A percentile compares a stretch with the other conserved stretches of the same genome.
These are phyloP conservation scores for Neonothopanus nambi DNA, from an alignment of 1,284 basidiomycete species.

Conservation along the genomic window DNA sequence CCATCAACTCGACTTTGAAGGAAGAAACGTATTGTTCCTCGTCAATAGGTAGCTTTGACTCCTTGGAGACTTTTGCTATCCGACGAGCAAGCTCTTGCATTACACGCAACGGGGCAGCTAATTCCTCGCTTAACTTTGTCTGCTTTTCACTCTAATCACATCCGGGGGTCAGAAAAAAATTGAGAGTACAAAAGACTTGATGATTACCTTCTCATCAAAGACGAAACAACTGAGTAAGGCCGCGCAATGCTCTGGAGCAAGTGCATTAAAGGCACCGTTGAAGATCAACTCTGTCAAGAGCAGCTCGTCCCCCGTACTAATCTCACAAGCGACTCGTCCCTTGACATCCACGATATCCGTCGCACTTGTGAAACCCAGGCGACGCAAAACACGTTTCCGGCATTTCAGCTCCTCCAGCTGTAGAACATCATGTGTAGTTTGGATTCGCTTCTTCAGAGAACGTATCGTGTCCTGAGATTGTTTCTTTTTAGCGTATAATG, in stretches of 20 bases:
- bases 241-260: constrained; percentile 91
- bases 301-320: constrained; percentile 95
- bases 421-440: constrained; percentile 88
- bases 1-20: constrained; percentile 99
- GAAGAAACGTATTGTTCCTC: constrained; percentile 95
- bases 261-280: constrained; percentile 91
- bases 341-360: constrained; percentile 98
- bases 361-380: constrained; percentile 87
- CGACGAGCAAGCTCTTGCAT: constrained; percentile 95
- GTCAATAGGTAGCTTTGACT: constrained; percentile 85
- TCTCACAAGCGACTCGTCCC: constrained; percentile 97
- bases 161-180: background rate
- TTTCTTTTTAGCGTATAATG: constrained; percentile 79
- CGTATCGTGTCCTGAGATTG: constrained; percentile 72
- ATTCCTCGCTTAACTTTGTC: constrained; percentile 87
- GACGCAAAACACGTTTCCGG: constrained; percentile 90
- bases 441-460: constrained; percentile 81
- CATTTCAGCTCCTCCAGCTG: constrained; percentile 98
- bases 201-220: constrained; percentile 87
- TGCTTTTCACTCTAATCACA: constrained; percentile 78
- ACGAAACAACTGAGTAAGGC: constrained; percentile 95
- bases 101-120: constrained; percentile 87
- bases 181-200: constrained; percentile 8
- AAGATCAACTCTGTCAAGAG: constrained; percentile 97
- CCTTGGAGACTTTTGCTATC: constrained; percentile 95